Percentiles rank a stretch among this genome's conserved stretches.
phyloP scores from a whole-genome alignment of 2,329 filamentous ascomycete species.

The Whalleya microplaca region DNA sequence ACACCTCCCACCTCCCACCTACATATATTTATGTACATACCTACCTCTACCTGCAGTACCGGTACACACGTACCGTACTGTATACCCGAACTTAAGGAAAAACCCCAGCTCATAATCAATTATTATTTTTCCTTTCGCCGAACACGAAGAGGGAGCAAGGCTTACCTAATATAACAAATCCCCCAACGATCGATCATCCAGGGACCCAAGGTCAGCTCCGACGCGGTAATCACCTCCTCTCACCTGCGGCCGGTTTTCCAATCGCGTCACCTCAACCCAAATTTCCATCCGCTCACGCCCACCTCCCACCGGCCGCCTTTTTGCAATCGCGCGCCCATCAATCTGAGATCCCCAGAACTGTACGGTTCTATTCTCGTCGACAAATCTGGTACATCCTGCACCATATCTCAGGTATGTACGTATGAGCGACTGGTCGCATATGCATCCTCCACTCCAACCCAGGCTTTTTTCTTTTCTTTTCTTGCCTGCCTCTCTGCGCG shows the following conservation, averaged over 20 bases:
- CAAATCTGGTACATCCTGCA: constrained; percentile 27
- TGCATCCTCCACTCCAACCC: constrained; percentile 14
- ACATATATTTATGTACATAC: too few species aligned
- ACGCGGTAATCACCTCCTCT: constrained; percentile 21
- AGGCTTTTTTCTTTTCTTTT: constrained; percentile 16
- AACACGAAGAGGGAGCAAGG: neutral
- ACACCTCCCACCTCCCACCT: too few species aligned
- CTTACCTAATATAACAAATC: neutral
- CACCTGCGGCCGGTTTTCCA: constrained; percentile 22
- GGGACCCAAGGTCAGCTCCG: constrained; percentile 7
- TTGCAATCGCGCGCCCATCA: neutral
- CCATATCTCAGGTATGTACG: constrained; percentile 25
- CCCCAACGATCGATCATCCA: constrained; percentile 6
- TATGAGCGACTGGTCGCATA: constrained; percentile 30
- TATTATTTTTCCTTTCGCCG: neutral
- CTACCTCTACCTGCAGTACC: too few species aligned
- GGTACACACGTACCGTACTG: too few species aligned
- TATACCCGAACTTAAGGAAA: too few species aligned
- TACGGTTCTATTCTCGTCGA: constrained; percentile 17
- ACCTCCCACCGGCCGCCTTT: constrained; percentile 22
- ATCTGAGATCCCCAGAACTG: neutral
- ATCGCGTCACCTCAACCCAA: constrained; percentile 24
- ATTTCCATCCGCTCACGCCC: constrained; percentile 17
- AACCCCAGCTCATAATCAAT: neutral
- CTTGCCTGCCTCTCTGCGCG: constrained; percentile 11